Evolutionary conservation across 192 early-diverging fungal species (phyloP), one percentile per base, ranked within the genome.

Genomic region (Funneliformis geosporum): DNA sequence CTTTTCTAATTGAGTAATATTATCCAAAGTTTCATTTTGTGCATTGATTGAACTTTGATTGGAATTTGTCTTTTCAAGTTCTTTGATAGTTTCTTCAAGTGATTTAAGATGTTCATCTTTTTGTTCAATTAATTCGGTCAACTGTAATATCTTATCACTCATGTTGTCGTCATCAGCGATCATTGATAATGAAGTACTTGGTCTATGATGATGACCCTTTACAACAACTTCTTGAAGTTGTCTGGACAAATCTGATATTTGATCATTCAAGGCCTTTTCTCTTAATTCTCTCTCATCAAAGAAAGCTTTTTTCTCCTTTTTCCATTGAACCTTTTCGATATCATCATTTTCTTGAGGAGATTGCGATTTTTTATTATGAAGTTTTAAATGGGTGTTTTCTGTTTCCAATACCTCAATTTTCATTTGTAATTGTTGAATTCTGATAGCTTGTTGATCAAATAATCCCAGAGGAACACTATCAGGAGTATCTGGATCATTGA

Each of bases 381-480:
- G 82, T 44, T 91, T 91, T 44, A 94, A 83, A 28, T 90, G 83
- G 44, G 88, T 88, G 73, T 94, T 94, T 76, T 94, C 91, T 0
- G 91, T 91, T 71, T 93, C 89, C 9, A 92, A 85, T 64, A 91
- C 87, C 39, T 92, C 91, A 46, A 93, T 85, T 23, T 90, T 86
- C 43, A 91, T 75, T 61, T 88, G 87, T 25, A 93, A 82, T 68
- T 92, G 89, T 60, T 91, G 89, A n/a, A 90, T 64, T 5, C 83
- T 83, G 28, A 85, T 76, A 6, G 82, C 80, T n/a, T 81, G 75
- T 28, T 82, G 80, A 55, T 85, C 82, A 21, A 74, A 61, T 8
- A 55, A 42, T 27, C 76, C 76, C 0, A 67, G 25, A 2, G 82
- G 82, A 23, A 79, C 76, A 2, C 67, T 16, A 18, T 78, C 75